Base-by-base conservation (phyloP, 148 eudicot species). In the Euryodendron excelsum region DNA sequence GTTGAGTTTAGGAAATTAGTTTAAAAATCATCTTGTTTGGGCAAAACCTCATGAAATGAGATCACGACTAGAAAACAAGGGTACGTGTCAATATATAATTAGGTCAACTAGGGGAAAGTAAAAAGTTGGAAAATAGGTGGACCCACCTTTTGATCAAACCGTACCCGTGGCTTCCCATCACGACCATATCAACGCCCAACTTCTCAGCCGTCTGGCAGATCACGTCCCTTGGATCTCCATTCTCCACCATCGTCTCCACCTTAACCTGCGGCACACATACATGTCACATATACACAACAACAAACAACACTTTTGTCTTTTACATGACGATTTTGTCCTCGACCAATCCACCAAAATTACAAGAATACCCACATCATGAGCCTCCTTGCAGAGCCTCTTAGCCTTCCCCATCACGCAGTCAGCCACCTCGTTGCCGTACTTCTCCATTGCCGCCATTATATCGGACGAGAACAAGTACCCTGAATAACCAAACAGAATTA, bases 91-190 rank as follows among this genome's bases (percentile, higher is more conserved):
- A n/a, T n/a, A n/a, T n/a, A n/a, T n/a, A n/a, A n/a, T n/a, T n/a
- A n/a, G n/a, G n/a, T n/a, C n/a, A n/a, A n/a, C n/a, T n/a, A n/a
- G n/a, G n/a, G n/a, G n/a, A n/a, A n/a, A n/a, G n/a, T n/a, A 0
- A 10, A 15, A 18, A 1, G 20, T 15, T 66, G 18, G n/a, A 53
- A 21, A 27, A 12, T 10, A 63, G 21, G 1, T 15, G 10, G 50
- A 6, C 39, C 18, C 14, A 93, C 97, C 97, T 93, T 59, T 90
- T 84, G 59, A 90, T 63, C 25, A 75, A 77, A 69, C 97, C 90
- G 64, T 93, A 93, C 44, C 93, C 95, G 50, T 87, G 97, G 81
- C 91, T 87, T 45, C 97, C 97, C 90, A 91, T 82, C 36, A 93
- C 91, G 28, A 89, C 84, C 85, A 93, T 63, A 64, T 89, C 92